Conservation (phyloP, 1,284 basidiomycete species). For the Xerocomus nothofagi region DNA sequence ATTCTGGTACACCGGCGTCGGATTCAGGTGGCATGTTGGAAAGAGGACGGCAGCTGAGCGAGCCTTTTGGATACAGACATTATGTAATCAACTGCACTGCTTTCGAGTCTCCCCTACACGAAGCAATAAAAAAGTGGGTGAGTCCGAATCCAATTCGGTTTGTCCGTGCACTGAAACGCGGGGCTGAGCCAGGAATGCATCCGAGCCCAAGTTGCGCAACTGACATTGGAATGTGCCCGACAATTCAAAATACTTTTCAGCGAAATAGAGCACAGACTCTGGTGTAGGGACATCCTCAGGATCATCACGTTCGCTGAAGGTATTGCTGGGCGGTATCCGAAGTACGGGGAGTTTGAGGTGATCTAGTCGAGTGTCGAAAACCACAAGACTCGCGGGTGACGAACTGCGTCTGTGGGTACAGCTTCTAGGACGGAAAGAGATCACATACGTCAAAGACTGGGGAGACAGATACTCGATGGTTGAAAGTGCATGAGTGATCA, state of each 20-base stretch:
- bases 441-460: constrained; percentile 18
- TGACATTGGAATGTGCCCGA: constrained; percentile 39
- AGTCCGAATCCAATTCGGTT: not conserved
- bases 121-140: constrained; percentile 8
- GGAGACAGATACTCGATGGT: constrained; percentile 28
- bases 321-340: constrained; percentile 27
- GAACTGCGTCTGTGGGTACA: constrained; percentile 20
- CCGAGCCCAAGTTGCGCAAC: constrained; percentile 30
- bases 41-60: not conserved
- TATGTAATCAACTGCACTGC: constrained; percentile 15
- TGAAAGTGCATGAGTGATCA: constrained; percentile 35
- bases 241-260: constrained; percentile 47
- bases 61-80: constrained; percentile 18
- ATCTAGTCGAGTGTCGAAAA: constrained; percentile 66
- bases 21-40: constrained; percentile 24
- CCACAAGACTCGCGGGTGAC: constrained; percentile 37
- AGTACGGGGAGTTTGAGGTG: constrained; percentile 56
- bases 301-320: constrained; percentile 20
- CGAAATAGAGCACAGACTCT: constrained; percentile 36
- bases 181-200: constrained; percentile 5
- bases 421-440: not conserved
- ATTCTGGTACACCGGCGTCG: constrained; percentile 15
- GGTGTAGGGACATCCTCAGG: constrained; percentile 26
- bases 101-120: not conserved
- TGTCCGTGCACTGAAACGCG: constrained; percentile 13